Conservation (phyloP, 2,329 filamentous ascomycete genomes). For the Epichloe typhina region DNA sequence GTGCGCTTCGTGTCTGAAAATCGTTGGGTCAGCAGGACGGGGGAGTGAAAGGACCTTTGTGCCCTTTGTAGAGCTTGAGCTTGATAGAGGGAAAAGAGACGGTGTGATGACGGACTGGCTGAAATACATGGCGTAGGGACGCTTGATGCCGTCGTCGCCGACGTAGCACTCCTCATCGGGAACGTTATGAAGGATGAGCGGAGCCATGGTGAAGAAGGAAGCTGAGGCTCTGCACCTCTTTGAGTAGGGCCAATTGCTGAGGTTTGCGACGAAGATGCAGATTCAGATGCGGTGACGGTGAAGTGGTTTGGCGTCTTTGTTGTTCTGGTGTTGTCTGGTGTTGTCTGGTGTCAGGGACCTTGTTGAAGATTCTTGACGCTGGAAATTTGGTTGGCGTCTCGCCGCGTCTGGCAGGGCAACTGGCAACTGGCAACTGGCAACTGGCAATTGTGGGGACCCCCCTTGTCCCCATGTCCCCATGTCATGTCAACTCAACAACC, state of each 20-base stretch:
- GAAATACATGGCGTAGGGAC: slow-evolving; percentile 54
- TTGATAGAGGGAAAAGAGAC: neutral
- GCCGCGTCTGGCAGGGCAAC: slow-evolving; percentile 1
- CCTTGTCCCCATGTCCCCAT: slow-evolving; percentile 25
- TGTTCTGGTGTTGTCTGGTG: too few relatives aligned
- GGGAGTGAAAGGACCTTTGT: neutral
- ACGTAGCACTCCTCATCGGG: slow-evolving; percentile 55
- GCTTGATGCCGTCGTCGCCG: slow-evolving; percentile 50
- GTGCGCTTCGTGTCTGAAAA: slow-evolving; percentile 37
- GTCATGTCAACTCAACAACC: slow-evolving; percentile 61
- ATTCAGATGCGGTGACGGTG: neutral
- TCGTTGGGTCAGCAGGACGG: neutral
- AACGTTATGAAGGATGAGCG: slow-evolving; percentile 55
- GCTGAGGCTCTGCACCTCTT: neutral
- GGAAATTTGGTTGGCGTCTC: neutral
- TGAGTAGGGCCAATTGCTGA: neutral
- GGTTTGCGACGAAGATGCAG: neutral
- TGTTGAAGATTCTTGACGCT: too few relatives aligned
- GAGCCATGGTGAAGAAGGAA: slow-evolving; percentile 34
- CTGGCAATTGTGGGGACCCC: neutral
- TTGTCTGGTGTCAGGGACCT: too few relatives aligned
- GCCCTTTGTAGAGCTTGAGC: slow-evolving; percentile 7
- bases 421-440: neutral
- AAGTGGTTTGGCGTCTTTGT: neutral
- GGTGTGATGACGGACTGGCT: slow-evolving; percentile 35